Percentiles rank a stretch among this genome's conserved stretches.
Conservation (phyloP, 2,329 filamentous ascomycete genomes). For the Sphaerostilbella broomeana region DNA sequence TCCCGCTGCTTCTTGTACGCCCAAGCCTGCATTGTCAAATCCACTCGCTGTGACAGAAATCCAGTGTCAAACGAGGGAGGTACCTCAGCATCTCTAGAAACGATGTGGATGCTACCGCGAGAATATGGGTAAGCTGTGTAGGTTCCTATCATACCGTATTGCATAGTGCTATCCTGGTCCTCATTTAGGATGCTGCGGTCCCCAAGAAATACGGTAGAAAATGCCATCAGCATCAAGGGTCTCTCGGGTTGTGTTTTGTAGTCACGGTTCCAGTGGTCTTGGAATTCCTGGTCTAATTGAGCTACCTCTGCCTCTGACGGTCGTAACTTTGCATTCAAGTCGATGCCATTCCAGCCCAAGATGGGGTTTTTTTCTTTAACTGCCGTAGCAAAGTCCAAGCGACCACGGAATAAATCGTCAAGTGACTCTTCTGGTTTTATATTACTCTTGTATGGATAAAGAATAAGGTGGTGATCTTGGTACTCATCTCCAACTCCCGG, state of each 20-base stretch:
- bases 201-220: conserved; percentile 24
- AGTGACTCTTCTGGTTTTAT: conserved; percentile 31
- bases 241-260: conserved; percentile 38
- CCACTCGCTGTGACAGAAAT: conserved; percentile 40
- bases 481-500: conserved; percentile 49
- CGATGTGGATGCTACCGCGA: conserved; percentile 55
- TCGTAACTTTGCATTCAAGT: conserved; percentile 50
- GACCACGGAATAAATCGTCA: conserved; percentile 46
- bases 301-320: conserved; percentile 46
- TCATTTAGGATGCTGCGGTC: conserved; percentile 4
- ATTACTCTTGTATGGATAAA: conserved; percentile 41
- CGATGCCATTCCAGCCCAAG: conserved; percentile 52
- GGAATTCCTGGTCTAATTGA: conserved; percentile 46
- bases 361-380: conserved; percentile 40
- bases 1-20: conserved; percentile 58
- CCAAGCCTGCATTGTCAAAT: conserved; percentile 54
- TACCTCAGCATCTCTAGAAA: conserved; percentile 33
- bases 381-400: conserved; percentile 31
- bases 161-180: conserved; percentile 18
- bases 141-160: conserved; percentile 45
- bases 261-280: conserved; percentile 48
- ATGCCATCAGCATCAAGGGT: conserved; percentile 40
- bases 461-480: conserved; percentile 49
- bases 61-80: conserved; percentile 50
- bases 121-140: conserved; percentile 57